Evolutionary conservation across 495 filamentous ascomycete genomes (phyloP).

Genomic region (Aspergillus haitiensis): DNA sequence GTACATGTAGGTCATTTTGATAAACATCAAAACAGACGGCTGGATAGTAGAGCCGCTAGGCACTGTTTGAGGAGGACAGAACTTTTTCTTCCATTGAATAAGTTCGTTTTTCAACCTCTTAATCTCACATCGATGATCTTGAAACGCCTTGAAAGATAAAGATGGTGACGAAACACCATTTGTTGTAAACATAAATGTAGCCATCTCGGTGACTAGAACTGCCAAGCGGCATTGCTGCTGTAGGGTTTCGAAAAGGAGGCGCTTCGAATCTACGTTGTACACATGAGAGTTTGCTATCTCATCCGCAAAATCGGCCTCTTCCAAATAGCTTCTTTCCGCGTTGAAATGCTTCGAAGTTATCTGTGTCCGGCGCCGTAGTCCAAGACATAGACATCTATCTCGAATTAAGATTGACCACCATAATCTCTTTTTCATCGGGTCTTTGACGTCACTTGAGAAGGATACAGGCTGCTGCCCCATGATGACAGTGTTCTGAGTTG

Average conservation of each 20-base stretch:
- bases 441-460: constrained; percentile 13
- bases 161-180: constrained; percentile 10
- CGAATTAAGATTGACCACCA: constrained; percentile 54
- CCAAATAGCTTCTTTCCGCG: constrained; percentile 34
- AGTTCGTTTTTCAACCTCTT: constrained; percentile 7
- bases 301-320: constrained; percentile 39
- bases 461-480: constrained; percentile 35
- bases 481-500: constrained; percentile 47
- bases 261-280: constrained; percentile 43
- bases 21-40: constrained; percentile 41
- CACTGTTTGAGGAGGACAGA: constrained; percentile 4
- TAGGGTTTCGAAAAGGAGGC: constrained; percentile 38
- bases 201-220: constrained; percentile 45
- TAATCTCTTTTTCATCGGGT: constrained; percentile 39
- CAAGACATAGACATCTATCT: constrained; percentile 49
- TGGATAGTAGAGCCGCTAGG: neutral
- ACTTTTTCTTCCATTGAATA: constrained; percentile 9
- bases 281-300: constrained; percentile 45
- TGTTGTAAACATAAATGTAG: constrained; percentile 39
- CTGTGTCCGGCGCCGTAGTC: constrained; percentile 47
- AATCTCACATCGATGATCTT: constrained; percentile 7
- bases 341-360: constrained; percentile 43
- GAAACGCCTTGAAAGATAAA: constrained; percentile 19
- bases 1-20: constrained; percentile 50
- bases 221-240: constrained; percentile 45